Evolutionary conservation across 495 filamentous ascomycete species (phyloP).

Genomic region (Lophiostoma macrostomum): DNA sequence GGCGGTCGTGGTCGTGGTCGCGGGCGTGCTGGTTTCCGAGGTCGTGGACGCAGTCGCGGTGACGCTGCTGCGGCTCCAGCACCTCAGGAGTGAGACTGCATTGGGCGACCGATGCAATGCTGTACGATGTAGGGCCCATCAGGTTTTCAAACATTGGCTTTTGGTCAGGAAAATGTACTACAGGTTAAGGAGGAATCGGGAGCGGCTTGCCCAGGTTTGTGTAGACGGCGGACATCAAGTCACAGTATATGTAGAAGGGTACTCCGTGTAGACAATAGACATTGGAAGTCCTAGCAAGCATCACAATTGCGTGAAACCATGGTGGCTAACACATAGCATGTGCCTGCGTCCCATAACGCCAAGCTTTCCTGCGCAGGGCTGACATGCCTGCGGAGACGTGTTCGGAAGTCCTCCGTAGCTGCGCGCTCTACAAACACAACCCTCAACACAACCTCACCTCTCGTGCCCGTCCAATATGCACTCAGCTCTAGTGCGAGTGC

Average conservation of each 20-base stretch:
- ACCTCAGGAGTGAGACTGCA: not conserved
- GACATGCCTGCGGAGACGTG: constrained; percentile 24
- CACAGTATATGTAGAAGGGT: too few species aligned
- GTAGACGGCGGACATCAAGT: too few species aligned
- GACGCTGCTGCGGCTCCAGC: constrained; percentile 5
- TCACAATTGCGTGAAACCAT: too few species aligned
- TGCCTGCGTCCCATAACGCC: not conserved
- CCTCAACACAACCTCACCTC: not conserved
- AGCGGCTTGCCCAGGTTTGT: too few species aligned
- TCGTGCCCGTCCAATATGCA: constrained; percentile 64
- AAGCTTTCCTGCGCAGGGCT: constrained; percentile 1
- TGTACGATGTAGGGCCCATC: not conserved
- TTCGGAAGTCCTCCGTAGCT: constrained; percentile 8
- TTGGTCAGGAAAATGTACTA: too few species aligned
- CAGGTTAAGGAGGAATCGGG: too few species aligned
- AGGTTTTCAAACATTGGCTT: not conserved
- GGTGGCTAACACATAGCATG: too few species aligned
- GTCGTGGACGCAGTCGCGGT: constrained; percentile 22
- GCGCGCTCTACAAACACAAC: not conserved
- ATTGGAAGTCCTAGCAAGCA: too few species aligned
- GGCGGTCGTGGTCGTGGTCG: constrained; percentile 37
- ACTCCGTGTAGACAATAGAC: too few species aligned
- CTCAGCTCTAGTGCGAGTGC: constrained; percentile 73
- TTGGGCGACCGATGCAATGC: not conserved
- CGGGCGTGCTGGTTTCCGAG: constrained; percentile 28